phyloP scores from a whole-genome alignment of 352 stramenopile genomes.

The Pythium aristosporum region DNA sequence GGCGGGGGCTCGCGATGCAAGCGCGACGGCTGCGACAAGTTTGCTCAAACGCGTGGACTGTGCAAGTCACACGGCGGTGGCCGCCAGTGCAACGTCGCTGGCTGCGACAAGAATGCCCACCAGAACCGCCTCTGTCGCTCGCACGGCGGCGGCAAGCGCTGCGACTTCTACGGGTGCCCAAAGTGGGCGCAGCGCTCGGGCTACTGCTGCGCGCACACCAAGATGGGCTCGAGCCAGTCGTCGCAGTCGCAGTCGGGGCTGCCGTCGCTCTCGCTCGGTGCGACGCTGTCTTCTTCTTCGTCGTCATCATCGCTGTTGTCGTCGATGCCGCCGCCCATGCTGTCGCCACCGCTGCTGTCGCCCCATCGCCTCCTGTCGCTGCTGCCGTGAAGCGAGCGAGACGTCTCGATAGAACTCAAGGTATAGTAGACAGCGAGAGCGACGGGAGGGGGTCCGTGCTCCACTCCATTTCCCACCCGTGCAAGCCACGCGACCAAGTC shows the following conservation, averaged over 20 bases:
- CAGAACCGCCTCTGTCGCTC: conserved; percentile 82
- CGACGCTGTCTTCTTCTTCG: conserved; percentile 25
- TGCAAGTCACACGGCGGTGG: conserved; percentile 86
- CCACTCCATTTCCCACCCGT: too few species aligned
- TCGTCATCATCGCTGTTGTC: conserved; percentile 28
- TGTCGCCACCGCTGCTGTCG: conserved; percentile 61
- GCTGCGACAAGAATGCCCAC: conserved; percentile 83
- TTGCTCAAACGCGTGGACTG: conserved; percentile 75
- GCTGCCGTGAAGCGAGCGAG: conserved; percentile 34
- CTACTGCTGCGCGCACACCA: conserved; percentile 84
- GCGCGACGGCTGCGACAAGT: conserved; percentile 81
- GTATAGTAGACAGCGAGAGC: too few species aligned
- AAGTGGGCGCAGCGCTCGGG: conserved; percentile 86
- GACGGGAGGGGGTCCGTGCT: too few species aligned
- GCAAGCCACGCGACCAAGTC: too few species aligned
- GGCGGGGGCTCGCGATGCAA: conserved; percentile 84
- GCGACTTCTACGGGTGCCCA: conserved; percentile 70
- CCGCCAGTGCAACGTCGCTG: conserved; percentile 67
- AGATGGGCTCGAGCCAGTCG: conserved; percentile 32
- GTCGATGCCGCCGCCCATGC: conserved; percentile 24
- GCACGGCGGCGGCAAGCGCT: conserved; percentile 82
- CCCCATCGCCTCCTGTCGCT: conserved; percentile 63
- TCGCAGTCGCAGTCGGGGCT: neutral
- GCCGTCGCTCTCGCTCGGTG: conserved; percentile 9
- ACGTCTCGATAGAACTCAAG: too few species aligned